These are phyloP conservation scores for Tetracentron sinense DNA, from an alignment of 164 flowering plant species.

Conservation along the genomic window DNA sequence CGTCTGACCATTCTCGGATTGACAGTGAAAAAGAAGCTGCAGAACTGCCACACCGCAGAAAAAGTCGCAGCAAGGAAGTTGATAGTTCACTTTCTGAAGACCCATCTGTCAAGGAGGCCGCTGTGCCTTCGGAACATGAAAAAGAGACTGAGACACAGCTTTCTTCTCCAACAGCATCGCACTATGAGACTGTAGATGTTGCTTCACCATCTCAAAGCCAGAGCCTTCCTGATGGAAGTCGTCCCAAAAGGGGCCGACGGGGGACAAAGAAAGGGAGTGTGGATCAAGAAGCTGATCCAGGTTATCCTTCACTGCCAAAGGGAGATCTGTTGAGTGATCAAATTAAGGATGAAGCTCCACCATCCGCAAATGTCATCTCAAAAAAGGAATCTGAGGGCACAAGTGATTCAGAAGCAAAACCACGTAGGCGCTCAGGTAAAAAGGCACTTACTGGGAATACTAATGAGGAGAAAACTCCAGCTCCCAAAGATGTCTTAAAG, in stretches of 20 bases:
- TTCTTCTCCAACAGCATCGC: slow-evolving; percentile 25
- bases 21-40: slow-evolving; percentile 30
- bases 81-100: slow-evolving; percentile 29
- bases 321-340: slow-evolving; percentile 12
- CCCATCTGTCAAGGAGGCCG: slow-evolving; percentile 27
- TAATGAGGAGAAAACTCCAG: slow-evolving; percentile 23
- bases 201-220: slow-evolving; percentile 29
- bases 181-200: slow-evolving; percentile 21
- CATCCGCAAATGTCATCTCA: slow-evolving; percentile 24
- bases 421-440: slow-evolving; percentile 24
- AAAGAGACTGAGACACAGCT: slow-evolving; percentile 13
- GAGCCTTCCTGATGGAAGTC: slow-evolving; percentile 26
- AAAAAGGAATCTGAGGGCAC: slow-evolving; percentile 34
- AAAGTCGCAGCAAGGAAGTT: slow-evolving; percentile 31
- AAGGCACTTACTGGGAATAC: slow-evolving; percentile 25
- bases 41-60: slow-evolving; percentile 19
- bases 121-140: slow-evolving; percentile 28
- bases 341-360: slow-evolving; percentile 19
- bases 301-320: slow-evolving; percentile 12
- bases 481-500: slow-evolving; percentile 20
- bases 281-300: slow-evolving; percentile 14
- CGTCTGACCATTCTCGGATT: slow-evolving; percentile 29
- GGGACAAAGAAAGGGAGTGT: slow-evolving; percentile 25
- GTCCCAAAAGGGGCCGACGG: slow-evolving; percentile 28
- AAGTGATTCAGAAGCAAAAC: slow-evolving; percentile 36